Base-by-base conservation (phyloP, 176 grass and related monocot genomes). In the Hordeum marinum region DNA sequence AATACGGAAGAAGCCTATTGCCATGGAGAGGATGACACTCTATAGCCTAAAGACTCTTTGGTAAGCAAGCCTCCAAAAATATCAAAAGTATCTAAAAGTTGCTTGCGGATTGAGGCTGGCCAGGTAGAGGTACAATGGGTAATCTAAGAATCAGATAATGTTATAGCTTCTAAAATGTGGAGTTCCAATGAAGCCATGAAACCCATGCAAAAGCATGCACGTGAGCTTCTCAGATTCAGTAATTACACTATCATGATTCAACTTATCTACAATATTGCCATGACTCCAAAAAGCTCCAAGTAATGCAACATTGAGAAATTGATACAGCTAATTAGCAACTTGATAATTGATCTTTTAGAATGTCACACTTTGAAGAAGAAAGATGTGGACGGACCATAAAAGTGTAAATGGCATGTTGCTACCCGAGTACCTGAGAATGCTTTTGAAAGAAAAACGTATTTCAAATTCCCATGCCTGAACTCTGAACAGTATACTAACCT, bases 401-500 rank as follows among this genome's bases (percentile, higher is more conserved):
- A 84, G 35, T 75, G 20, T 5, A 81, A 81, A 80, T 43, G 54
- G 45, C 35, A 57, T 57, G 54, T 65, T 37, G 26, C 5, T 32
- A 52, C 2, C 80, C 62, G 20, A 57, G 37, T 52, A 18, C 26
- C 31, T 17, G 42, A 57, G 8, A 59, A 54, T 21, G 0, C 4
- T 35, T 79, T 79, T 17, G 6, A 41, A 75, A 59, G 58, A n/a
- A 61, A 11, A 25, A 34, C 55, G 17, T 77, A 42, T 77, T 80
- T 84, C 20, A 14, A 88, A 77, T 54, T 76, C 73, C 6, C 50
- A 72, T 58, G 11, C 48, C 69, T 77, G 31, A 41, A 31, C 63
- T n/a, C 55, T 58, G 20, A 54, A 85, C 5, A 77, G 34, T 12
- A 79, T 23, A 86, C 93, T 67, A 85, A 94, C 96, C 96, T 98